A percentile compares a stretch with the other conserved stretches of the same genome.
phyloP scores from a whole-genome alignment of 2,329 filamentous ascomycete genomes.

The Botrytis fragariae region DNA sequence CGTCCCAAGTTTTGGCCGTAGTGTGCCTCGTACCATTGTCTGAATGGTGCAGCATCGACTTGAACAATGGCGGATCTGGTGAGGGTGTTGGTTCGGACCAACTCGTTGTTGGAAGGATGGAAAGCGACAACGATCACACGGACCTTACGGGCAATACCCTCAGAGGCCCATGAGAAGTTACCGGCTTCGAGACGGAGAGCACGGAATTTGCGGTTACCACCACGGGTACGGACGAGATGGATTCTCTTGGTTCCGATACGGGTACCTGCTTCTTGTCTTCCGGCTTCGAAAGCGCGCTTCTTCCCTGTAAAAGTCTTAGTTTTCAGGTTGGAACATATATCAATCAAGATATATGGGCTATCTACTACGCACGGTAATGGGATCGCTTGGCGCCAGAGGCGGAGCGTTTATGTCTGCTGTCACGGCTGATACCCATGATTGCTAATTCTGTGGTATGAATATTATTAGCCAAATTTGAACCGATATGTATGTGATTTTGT shows the following conservation, averaged over 20 bases:
- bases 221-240: slow-evolving; percentile 94
- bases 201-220: slow-evolving; percentile 99
- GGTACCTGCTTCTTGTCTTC: slow-evolving; percentile 98
- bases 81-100: slow-evolving; percentile 99
- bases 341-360: slow-evolving; percentile 60
- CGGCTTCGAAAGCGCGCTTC: slow-evolving; percentile 99
- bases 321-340: slow-evolving; percentile 72
- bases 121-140: slow-evolving; percentile 97
- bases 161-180: slow-evolving; percentile 99
- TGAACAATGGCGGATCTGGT: slow-evolving; percentile 99
- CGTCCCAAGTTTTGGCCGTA: slow-evolving; percentile 90
- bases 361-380: slow-evolving; percentile 78
- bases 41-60: slow-evolving; percentile 97
- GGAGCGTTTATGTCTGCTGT: slow-evolving; percentile 99
- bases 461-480: slow-evolving; percentile 31
- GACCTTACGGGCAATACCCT: slow-evolving; percentile 97
- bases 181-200: slow-evolving; percentile 96
- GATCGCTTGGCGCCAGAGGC: slow-evolving; percentile 97
- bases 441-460: slow-evolving; percentile 57
- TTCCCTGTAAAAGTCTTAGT: slow-evolving; percentile 65
- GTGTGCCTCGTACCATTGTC: slow-evolving; percentile 99
- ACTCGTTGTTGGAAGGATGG: slow-evolving; percentile 99
- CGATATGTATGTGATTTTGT: background rate
- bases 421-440: slow-evolving; percentile 99
- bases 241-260: slow-evolving; percentile 97